Base-by-base conservation (phyloP, 305 asterid species). In the Fraxinus angustifolia region DNA sequence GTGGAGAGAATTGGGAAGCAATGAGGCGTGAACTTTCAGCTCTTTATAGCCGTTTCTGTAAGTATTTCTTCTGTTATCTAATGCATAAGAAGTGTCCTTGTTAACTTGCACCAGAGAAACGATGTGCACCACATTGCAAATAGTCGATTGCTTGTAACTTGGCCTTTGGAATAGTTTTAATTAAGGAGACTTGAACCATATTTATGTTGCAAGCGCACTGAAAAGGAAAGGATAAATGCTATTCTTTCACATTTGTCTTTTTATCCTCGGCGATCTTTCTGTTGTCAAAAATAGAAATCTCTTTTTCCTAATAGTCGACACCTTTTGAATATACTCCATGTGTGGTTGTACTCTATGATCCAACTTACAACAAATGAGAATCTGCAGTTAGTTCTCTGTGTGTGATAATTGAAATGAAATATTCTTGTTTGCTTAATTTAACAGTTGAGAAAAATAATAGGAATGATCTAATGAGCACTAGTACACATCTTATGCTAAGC, bases 11-110 rank as follows among this genome's bases (percentile, higher is more conserved):
- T 79, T 96, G 98, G 99, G 98, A 96, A 84, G 88, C 90, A 73
- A 93, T 93, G 98, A 93, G 98, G 84, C 98, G 98, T 10, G 98
- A 94, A 87, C 96, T 96, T 81, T 96, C 99, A 78, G 92, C 88
- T 85, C 97, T 96, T 70, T 93, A 96, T 91, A 94, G 98, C 84
- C 98, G 99, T 77, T 96, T 96, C 82, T 96, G 99, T 96, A 87
- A 92, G 99, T 88, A 76, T 82, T 82, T 81, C 78, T 36, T 48
- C 79, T 81, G n/a, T 79, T 81, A n/a, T 80, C 72, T 17, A 36
- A 19, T 26, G 72, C 71, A 26, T 21, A 17, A 56, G 67, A 56
- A 56, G 6, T 77, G 36, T 17, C 23, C 8, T 58, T 10, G 58
- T 72, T 82, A 62, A 62, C 71, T 19, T 62, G 31, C 71, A 62